Conservation (phyloP, 306 rosid species). For the Casuarina equisetifolia region DNA sequence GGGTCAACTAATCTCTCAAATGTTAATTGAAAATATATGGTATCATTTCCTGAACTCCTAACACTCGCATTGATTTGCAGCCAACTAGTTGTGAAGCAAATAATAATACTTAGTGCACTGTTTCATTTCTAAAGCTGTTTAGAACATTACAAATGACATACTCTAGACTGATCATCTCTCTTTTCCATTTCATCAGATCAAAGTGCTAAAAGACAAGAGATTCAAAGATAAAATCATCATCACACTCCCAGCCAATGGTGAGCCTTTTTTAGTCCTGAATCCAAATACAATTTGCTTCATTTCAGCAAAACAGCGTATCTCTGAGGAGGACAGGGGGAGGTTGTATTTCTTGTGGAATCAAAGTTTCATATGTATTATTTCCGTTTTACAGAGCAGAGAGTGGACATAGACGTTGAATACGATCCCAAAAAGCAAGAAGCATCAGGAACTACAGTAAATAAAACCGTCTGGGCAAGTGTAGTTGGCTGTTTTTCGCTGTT, state of each 20-base stretch:
- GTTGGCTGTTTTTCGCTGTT: constrained; percentile 45
- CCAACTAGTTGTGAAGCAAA: not conserved
- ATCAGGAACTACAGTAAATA: constrained; percentile 24
- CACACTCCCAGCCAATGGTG: constrained; percentile 80
- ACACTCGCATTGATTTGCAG: not conserved
- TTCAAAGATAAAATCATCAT: constrained; percentile 65
- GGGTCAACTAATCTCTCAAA: not conserved
- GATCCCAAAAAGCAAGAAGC: constrained; percentile 46
- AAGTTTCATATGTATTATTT: constrained; percentile 20
- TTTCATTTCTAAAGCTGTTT: constrained; percentile 4
- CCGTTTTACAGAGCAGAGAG: constrained; percentile 69
- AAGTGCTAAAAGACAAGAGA: constrained; percentile 50
- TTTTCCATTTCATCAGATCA: constrained; percentile 47
- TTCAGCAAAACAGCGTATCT: not conserved
- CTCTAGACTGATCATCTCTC: constrained; percentile 7
- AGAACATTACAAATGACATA: not conserved
- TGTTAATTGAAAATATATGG: too few species aligned
- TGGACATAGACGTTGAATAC: constrained; percentile 55
- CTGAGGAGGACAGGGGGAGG: not conserved
- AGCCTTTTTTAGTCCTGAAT: constrained; percentile 21
- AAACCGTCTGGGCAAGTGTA: constrained; percentile 40
- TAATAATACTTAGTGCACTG: not conserved
- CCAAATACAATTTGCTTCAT: constrained; percentile 20
- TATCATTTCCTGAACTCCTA: not conserved
- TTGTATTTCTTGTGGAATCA: not conserved